These are phyloP conservation scores for Boletus rubroflammeus DNA, from an alignment of 768 basidiomycete genomes.

Conservation along the genomic window DNA sequence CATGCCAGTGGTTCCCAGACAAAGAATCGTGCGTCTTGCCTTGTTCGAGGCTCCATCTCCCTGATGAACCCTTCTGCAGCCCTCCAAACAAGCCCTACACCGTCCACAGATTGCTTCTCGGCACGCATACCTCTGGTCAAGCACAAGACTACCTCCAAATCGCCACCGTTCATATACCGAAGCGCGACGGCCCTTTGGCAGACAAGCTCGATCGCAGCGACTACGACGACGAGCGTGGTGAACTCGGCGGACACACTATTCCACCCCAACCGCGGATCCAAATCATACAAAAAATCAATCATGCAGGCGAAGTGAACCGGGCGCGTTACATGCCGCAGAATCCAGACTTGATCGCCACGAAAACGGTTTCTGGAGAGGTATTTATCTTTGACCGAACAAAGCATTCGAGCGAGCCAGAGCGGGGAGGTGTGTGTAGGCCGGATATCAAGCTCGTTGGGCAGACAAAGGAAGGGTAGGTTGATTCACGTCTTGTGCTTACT, in stretches of 20 bases:
- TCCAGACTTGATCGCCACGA: conserved; percentile 94
- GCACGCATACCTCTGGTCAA: conserved; percentile 95
- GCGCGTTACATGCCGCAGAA: conserved; percentile 99
- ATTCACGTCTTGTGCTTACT: neutral
- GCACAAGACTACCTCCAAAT: conserved; percentile 95
- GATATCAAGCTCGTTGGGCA: conserved; percentile 91
- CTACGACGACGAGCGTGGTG: conserved; percentile 92
- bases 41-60: neutral
- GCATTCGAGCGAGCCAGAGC: conserved; percentile 89
- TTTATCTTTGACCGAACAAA: conserved; percentile 96
- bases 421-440: conserved; percentile 79
- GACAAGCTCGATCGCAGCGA: conserved; percentile 74
- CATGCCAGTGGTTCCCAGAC: conserved; percentile 99
- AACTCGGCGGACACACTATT: conserved; percentile 89
- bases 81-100: conserved; percentile 93
- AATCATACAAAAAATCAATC: conserved; percentile 92
- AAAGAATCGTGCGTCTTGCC: conserved; percentile 72
- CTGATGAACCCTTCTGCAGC: conserved; percentile 38
- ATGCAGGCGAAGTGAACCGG: conserved; percentile 92
- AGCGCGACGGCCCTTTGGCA: conserved; percentile 63
- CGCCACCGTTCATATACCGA: conserved; percentile 90
- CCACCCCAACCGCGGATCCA: conserved; percentile 83
- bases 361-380: conserved; percentile 87
- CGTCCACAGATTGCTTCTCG: conserved; percentile 88
- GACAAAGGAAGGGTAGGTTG: conserved; percentile 82